Evolutionary conservation across 441 rosid genomes (phyloP).

Genomic region (Biscutella laevigata): DNA sequence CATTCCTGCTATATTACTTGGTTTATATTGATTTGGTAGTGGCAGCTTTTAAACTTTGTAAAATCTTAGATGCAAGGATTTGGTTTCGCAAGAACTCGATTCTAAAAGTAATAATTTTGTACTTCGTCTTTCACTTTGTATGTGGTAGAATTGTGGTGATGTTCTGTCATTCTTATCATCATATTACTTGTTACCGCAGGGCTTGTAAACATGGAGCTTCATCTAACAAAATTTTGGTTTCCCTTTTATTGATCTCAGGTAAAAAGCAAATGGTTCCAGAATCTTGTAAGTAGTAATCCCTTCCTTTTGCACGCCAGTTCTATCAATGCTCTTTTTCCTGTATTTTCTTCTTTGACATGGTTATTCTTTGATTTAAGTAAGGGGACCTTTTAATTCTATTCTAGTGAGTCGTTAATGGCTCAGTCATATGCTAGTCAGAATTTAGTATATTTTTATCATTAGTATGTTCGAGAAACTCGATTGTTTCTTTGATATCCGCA

Average conservation of each 20-base stretch:
- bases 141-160: conserved; percentile 5
- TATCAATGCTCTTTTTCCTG: conserved; percentile 6
- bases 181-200: neutral
- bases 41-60: neutral
- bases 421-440: conserved; percentile 1
- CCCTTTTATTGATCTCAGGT: conserved; percentile 42
- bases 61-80: neutral
- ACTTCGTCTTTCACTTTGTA: neutral
- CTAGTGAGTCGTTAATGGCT: neutral
- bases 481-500: neutral
- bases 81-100: neutral
- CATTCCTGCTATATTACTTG: neutral
- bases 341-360: neutral
- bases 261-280: conserved; percentile 57
- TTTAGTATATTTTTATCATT: neutral
- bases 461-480: too few relatives aligned
- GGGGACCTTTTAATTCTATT: neutral
- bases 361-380: conserved; percentile 3
- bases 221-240: conserved; percentile 22
- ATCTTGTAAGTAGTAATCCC: conserved; percentile 44
- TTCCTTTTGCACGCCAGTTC: conserved; percentile 3
- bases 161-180: neutral
- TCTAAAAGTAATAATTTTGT: neutral
- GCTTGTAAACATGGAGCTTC: conserved; percentile 10
- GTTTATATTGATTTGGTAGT: conserved; percentile 3